phyloP scores from a whole-genome alignment of 164 flowering plant species.

The Pachysandra terminalis region DNA sequence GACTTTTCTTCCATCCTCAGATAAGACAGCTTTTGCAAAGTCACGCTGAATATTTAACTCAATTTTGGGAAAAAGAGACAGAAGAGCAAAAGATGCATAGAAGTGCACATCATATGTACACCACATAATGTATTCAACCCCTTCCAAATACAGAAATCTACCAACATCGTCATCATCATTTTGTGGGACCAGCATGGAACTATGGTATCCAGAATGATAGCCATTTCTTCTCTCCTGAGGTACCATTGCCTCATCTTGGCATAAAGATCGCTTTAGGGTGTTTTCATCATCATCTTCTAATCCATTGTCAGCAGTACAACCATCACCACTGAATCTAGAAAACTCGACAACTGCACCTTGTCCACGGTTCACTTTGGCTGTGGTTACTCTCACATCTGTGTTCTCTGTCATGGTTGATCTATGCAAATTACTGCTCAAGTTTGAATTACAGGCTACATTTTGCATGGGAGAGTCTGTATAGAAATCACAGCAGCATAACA shows the following conservation, averaged over 20 bases:
- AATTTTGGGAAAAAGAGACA: conserved; percentile 76
- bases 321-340: conserved; percentile 13
- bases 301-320: conserved; percentile 14
- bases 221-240: conserved; percentile 7
- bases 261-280: conserved; percentile 6
- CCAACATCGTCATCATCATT: conserved; percentile 69
- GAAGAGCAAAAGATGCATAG: conserved; percentile 92
- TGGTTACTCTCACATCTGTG: conserved; percentile 22
- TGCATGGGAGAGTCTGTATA: conserved; percentile 56
- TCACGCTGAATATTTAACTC: conserved; percentile 86
- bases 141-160: conserved; percentile 84
- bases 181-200: conserved; percentile 7
- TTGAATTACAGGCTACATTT: conserved; percentile 15
- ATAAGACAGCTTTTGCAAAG: conserved; percentile 85
- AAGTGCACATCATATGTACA: conserved; percentile 94
- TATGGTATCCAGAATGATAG: conserved; percentile 1
- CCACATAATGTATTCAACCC: conserved; percentile 95
- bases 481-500: conserved; percentile 7
- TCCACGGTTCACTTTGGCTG: conserved; percentile 24
- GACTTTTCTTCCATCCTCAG: conserved; percentile 81
- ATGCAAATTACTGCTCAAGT: conserved; percentile 14
- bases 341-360: conserved; percentile 21
- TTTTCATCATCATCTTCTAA: conserved; percentile 23
- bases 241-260: conserved; percentile 13
- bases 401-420: conserved; percentile 19